Evolutionary conservation across 352 stramenopile genomes (phyloP), one percentile per base, ranked within the genome.

Genomic region (Phytophthora citricola): DNA sequence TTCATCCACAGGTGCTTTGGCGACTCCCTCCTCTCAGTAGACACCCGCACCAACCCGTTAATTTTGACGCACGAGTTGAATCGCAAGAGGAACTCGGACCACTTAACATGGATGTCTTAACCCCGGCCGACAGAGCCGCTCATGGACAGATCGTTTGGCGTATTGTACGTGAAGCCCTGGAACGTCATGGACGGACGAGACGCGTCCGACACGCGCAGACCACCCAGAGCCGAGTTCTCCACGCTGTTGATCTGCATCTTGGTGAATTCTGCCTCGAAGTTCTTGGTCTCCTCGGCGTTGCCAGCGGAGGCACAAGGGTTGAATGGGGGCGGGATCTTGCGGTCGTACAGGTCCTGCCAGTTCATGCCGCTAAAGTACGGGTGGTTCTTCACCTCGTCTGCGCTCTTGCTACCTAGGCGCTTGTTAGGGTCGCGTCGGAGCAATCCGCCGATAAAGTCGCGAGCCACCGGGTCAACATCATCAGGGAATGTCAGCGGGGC

Each of bases 201-300:
- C 10, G 85, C 80, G 59, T 94, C 85, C 27, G 86, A 94, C 9
- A 89, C 79, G 51, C 85, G 82, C 58, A 92, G 63, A 27, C 72
- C 74, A 43, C 79, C 81, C 29, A 92, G 79, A 38, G 64, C 68
- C 58, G 82, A 89, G 65, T 85, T 91, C 52, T 92, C 82, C 43
- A 94, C 86, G 36, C 84, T 93, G 72, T 94, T 90, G 70, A 96
- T 87, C 62, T 91, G 82, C 89, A 97, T 94, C 50, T 92, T 93
- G 38, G 89, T 97, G 68, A 97, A 97, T 75, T 96, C 86, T 38
- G 73, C 71, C 63, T 97, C 90, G 63, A 97, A 97, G 78, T 97
- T 97, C 60, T 90, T 89, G 10, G 86, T 92, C 59, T 96, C 88
- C 47, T 93, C 86, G 8, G 85, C 61, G 26, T 79, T 88, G 4